A percentile compares a stretch with the other conserved stretches of the same genome.
These are phyloP conservation scores for Kwoniella sp. DNA, from an alignment of 768 basidiomycete species.

Conservation along the genomic window DNA sequence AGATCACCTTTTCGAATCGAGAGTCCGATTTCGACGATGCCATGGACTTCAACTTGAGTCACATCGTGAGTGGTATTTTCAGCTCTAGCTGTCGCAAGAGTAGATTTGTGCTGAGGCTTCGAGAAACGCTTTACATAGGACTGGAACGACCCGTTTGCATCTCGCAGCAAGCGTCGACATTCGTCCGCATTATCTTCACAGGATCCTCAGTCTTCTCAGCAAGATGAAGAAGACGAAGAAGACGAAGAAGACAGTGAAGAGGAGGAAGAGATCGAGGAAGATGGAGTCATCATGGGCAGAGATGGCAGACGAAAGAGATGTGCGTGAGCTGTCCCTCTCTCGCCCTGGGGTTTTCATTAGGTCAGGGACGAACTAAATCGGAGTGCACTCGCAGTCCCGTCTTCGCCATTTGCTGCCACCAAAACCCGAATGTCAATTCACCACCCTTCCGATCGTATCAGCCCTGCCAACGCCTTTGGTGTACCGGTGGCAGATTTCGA, in stretches of 20 bases:
- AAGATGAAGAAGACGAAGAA: constrained; percentile 14
- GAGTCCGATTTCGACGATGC: constrained; percentile 26
- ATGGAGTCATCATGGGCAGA: constrained; percentile 2
- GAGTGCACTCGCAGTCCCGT: not conserved
- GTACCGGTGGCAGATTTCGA: constrained; percentile 17
- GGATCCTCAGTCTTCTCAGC: constrained; percentile 17
- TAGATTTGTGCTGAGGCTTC: no score
- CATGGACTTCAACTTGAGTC: constrained; percentile 26
- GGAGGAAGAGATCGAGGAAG: constrained; percentile 22
- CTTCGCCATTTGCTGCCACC: constrained; percentile 5
- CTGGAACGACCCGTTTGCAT: constrained; percentile 36
- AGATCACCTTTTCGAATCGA: constrained; percentile 38
- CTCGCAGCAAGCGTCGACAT: constrained; percentile 1
- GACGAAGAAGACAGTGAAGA: constrained; percentile 28
- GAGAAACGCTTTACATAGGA: constrained; percentile 26
- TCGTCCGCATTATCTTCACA: not conserved
- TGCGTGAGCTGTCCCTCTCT: constrained; percentile 6
- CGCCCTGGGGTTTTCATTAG: no score
- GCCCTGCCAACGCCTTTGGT: constrained; percentile 1
- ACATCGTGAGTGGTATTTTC: constrained; percentile 27
- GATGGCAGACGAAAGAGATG: constrained; percentile 9
- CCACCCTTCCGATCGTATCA: constrained; percentile 27
- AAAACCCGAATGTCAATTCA: constrained; percentile 26
- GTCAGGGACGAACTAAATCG: no score
- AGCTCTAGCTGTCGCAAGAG: not conserved